Conservation (phyloP, 768 basidiomycete species). For the Boletus tylopilopsis region DNA sequence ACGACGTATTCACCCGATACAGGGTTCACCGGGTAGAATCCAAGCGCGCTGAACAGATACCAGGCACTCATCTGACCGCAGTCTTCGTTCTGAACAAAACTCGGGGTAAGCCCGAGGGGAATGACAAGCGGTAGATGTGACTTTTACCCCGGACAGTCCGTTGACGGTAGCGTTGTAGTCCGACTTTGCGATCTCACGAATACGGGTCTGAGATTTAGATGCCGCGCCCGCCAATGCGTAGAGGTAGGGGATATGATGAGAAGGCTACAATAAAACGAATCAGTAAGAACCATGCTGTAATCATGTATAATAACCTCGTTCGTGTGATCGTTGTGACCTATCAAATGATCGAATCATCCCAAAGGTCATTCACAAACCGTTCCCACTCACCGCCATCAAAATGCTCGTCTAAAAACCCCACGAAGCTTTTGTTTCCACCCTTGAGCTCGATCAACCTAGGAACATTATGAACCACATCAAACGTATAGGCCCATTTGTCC, state of each 20-base stretch:
- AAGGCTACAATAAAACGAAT: slow-evolving; percentile 48
- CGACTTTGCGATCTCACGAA: slow-evolving; percentile 57
- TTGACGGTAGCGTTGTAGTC: slow-evolving; percentile 67
- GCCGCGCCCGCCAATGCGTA: slow-evolving; percentile 72
- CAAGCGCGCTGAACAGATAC: slow-evolving; percentile 80
- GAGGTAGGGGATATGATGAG: slow-evolving; percentile 83
- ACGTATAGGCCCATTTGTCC: slow-evolving; percentile 73
- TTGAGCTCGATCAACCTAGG: slow-evolving; percentile 56
- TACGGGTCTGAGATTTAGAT: slow-evolving; percentile 65
- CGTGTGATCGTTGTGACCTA: slow-evolving; percentile 76
- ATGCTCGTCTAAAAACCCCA: slow-evolving; percentile 60
- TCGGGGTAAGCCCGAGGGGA: background rate
- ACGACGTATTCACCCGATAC: slow-evolving; percentile 72
- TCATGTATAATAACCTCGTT: slow-evolving; percentile 50
- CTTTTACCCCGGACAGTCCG: slow-evolving; percentile 67
- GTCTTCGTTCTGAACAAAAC: slow-evolving; percentile 72
- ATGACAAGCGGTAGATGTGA: background rate
- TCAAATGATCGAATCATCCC: slow-evolving; percentile 11
- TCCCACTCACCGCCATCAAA: slow-evolving; percentile 41
- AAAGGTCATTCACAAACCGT: background rate
- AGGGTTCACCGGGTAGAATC: slow-evolving; percentile 84
- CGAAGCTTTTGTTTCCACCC: slow-evolving; percentile 65
- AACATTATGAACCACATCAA: slow-evolving; percentile 72
- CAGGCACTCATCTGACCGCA: slow-evolving; percentile 91
- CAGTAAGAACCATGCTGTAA: background rate